Percentiles rank a stretch among this genome's conserved stretches.
Evolutionary conservation across 2,329 filamentous ascomycete genomes (phyloP).

Genomic region (Colletotrichum endophyticum): DNA sequence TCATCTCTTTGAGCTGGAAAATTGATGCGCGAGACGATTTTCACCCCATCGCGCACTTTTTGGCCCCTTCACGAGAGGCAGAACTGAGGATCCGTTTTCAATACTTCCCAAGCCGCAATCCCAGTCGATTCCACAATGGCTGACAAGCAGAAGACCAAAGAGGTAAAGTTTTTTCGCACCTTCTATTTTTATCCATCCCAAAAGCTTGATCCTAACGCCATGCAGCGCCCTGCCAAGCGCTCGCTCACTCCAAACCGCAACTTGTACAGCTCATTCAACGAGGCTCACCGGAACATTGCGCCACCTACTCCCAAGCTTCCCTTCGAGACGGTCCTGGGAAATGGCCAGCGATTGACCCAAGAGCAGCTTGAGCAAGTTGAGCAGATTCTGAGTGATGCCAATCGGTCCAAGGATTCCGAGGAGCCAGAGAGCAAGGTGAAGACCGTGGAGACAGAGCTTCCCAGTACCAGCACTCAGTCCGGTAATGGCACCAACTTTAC

Average conservation of each 20-base stretch:
- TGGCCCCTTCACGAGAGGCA: background rate
- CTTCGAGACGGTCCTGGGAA: background rate
- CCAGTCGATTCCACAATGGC: background rate
- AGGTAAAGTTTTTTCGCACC: background rate
- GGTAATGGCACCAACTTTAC: background rate
- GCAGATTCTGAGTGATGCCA: background rate
- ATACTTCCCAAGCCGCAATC: background rate
- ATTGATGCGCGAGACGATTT: background rate
- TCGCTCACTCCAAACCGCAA: slow-evolving; percentile 16
- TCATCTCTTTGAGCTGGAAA: background rate
- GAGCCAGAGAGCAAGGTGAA: background rate
- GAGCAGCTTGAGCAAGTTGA: slow-evolving; percentile 17
- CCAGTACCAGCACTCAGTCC: background rate
- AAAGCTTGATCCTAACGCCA: background rate
- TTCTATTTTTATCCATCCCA: background rate
- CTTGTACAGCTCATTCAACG: slow-evolving; percentile 14
- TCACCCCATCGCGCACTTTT: background rate
- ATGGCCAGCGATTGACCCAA: background rate
- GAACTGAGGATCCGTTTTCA: background rate
- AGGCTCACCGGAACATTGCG: slow-evolving; percentile 18
- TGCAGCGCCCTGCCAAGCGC: slow-evolving; percentile 5
- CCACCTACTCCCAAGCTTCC: background rate
- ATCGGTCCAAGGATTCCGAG: background rate
- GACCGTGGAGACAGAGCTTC: background rate
- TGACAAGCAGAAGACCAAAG: background rate